Evolutionary conservation across 805 yeast genomes (phyloP), one percentile per base, ranked within the genome.

Genomic region (Candida dajiaensis): DNA sequence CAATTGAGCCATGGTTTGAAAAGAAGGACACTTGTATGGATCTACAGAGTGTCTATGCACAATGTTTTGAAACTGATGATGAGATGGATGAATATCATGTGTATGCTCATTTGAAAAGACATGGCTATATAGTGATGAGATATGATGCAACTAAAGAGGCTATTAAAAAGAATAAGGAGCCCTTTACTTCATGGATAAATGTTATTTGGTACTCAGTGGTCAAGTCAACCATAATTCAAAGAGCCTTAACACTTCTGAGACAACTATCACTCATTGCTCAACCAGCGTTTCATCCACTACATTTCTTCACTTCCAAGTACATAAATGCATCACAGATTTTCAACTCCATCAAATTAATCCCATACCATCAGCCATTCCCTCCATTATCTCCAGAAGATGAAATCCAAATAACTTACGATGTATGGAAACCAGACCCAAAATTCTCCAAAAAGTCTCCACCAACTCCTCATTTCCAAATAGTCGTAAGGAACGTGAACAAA

Each of bases 391-490:
- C 31, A 1, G 39, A 20, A 19, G 39, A 36, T 6, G 43, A 41
- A 22, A 38, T 46, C 2, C 23, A 42, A 9, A 49, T 51, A 13
- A 68, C 77, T 0, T 89, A 71, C 55, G 73, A 84, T 56, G 85
- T 87, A 3, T 90, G 97, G 96, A 89, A 86, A 61, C 97, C 98
- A 2, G 69, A 73, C 2, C 73, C 85, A 0, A 65, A 69, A 3
- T 90, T 85, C 67, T 81, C 81, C 48, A 89, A 89, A 55, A 80
- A 78, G 29, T 56, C 59, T 20, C 95, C 95, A 1, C 80, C 83
- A 0, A 40, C 58, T 3, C 95, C 97, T 1, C 90, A 90, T 61
- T 90, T 77, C 60, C 88, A 83, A 54, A 65, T 92, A 1, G 71
- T 77, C 2, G 78, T 88, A 0, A 71, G 79, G 15, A 76, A 80